Evolutionary conservation across 1,284 basidiomycete species (phyloP).

Genomic region (Limonomyces culmigenus): DNA sequence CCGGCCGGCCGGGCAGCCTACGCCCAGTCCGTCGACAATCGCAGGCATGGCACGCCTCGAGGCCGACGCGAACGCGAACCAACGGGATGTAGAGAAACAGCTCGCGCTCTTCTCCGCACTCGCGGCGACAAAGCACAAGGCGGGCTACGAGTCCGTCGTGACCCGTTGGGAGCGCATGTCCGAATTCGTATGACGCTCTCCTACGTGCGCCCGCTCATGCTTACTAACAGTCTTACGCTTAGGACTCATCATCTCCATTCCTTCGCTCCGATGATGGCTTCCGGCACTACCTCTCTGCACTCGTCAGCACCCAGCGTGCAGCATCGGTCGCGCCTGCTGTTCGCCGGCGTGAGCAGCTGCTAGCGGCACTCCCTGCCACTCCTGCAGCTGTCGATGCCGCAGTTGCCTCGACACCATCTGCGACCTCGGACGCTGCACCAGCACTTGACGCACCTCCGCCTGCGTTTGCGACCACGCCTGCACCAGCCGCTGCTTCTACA

Average conservation of each 20-base stretch:
- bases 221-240: slow-evolving; percentile 3
- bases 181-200: slow-evolving; percentile 46
- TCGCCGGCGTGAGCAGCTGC: slow-evolving; percentile 43
- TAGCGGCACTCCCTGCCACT: slow-evolving; percentile 19
- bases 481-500: slow-evolving; percentile 1
- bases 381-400: slow-evolving; percentile 8
- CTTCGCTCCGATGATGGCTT: slow-evolving; percentile 55
- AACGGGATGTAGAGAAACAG: slow-evolving; percentile 50
- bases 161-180: slow-evolving; percentile 66
- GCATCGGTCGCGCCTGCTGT: slow-evolving; percentile 46
- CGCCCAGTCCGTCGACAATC: slow-evolving; percentile 13
- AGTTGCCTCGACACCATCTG: slow-evolving; percentile 7
- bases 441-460: slow-evolving; percentile 5
- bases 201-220: slow-evolving; percentile 3
- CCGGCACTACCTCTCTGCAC: slow-evolving; percentile 47
- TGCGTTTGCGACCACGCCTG: background rate
- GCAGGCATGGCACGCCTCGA: slow-evolving; percentile 55
- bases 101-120: slow-evolving; percentile 53
- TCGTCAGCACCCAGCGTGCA: slow-evolving; percentile 42
- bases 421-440: slow-evolving; percentile 6
- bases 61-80: slow-evolving; percentile 54
- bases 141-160: slow-evolving; percentile 54
- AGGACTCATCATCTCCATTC: slow-evolving; percentile 53
- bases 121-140: slow-evolving; percentile 38
- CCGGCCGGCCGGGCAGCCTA: too few species aligned